Evolutionary conservation across 2,329 filamentous ascomycete genomes (phyloP), one percentile per base, ranked within the genome.

Genomic region (Fusarium sp.): DNA sequence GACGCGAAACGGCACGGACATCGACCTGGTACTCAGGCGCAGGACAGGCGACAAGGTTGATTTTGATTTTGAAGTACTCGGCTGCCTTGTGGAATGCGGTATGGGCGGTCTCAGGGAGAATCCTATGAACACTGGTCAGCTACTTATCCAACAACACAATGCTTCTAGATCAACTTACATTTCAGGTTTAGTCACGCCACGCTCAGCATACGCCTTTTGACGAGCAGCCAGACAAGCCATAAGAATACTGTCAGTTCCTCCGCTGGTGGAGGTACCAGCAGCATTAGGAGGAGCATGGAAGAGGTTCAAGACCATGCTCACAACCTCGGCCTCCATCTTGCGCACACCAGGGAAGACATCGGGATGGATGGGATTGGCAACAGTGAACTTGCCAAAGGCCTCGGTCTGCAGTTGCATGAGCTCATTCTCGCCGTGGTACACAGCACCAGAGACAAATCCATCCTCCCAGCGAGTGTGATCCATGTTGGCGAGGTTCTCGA

Each of bases 291-390:
- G 96, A 10, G 92, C 94, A 79, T 97, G 93, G 84, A 97, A 99
- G 78, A 99, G 83, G 44, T 88, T 87, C 64, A 97, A 83, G 30
- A 96, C 94, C 95, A 99, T 99, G 70, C 94, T 92, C 52, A 99
- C 96, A 65, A 99, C 84, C 82, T 99, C 96, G 44, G 96, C 95
- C 83, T 99, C 96, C 96, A 99, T 99, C 87, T 99, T 99, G 74
- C 96, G 86, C 52, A 99, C 94, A 28, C 95, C 96, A 17, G 96
- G 96, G 81, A 99, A 99, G 43, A 99, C 95, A 81, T 99, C 96
- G 8, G 96, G 96, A 79, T 99, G 96, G 71, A 99, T 96, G 5
- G 96, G 96, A 79, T 99, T 99, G 39, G 94, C 88, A 30, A 99
- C 96, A 50, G 94, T 95, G 78, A 99, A 99, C 79, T 92, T 92